These are phyloP conservation scores for Lepidium aucheri DNA, from an alignment of 345 rosid genomes.

Conservation along the genomic window DNA sequence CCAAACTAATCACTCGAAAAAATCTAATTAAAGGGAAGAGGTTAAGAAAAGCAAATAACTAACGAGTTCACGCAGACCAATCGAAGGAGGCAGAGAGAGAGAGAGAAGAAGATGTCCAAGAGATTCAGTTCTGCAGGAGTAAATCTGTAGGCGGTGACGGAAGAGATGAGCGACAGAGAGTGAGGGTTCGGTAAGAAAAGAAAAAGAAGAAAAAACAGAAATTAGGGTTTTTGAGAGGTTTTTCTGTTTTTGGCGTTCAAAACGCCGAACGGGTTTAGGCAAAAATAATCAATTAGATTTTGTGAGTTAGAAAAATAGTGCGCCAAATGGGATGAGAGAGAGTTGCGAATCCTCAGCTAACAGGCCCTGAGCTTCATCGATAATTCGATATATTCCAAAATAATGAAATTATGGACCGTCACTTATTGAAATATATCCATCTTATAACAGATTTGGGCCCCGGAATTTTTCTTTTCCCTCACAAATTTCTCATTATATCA, in stretches of 20 bases:
- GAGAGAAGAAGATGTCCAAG: not conserved
- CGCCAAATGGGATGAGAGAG: not conserved
- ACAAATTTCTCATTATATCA: too few species aligned
- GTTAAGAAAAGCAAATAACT: not conserved
- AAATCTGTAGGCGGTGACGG: not conserved
- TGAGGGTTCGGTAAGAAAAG: not conserved
- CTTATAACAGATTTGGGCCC: not conserved
- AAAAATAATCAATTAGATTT: not conserved
- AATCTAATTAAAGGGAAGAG: not conserved
- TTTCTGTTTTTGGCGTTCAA: not conserved
- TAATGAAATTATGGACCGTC: too few species aligned
- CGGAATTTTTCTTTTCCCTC: not conserved
- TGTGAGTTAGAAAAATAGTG: not conserved
- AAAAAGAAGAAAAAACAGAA: not conserved
- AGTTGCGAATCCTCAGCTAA: too few species aligned
- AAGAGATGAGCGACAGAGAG: not conserved
- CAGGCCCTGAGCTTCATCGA: too few species aligned
- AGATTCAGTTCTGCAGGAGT: not conserved
- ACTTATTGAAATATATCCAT: not conserved
- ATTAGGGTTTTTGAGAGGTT: slow-evolving; percentile 30
- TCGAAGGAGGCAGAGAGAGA: not conserved
- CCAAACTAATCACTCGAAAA: not conserved
- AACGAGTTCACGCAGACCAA: slow-evolving; percentile 4
- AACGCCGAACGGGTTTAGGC: slow-evolving; percentile 5
- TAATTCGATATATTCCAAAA: too few species aligned